Conservation (phyloP, 2,329 filamentous ascomycete species). For the Penicillium polonicum region DNA sequence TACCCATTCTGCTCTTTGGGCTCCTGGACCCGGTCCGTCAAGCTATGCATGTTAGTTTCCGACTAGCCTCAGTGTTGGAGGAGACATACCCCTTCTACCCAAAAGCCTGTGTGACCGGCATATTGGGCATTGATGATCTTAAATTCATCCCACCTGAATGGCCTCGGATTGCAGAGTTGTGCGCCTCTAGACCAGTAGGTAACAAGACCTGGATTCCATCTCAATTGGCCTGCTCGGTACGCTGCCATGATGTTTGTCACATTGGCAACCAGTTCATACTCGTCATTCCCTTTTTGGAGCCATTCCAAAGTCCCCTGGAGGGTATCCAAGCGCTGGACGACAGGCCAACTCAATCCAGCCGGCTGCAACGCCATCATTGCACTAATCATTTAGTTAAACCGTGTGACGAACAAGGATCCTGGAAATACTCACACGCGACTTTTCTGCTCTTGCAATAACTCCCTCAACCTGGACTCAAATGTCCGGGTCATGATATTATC, state of each 20-base stretch:
- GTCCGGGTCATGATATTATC: background rate
- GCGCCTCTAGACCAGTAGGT: conserved; percentile 8
- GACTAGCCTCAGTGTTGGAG: background rate
- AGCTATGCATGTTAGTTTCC: background rate
- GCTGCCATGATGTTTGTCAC: background rate
- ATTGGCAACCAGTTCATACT: background rate
- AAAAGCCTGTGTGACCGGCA: background rate
- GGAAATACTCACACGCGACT: background rate
- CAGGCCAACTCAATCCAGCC: background rate
- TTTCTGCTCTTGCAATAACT: background rate
- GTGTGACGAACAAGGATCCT: background rate
- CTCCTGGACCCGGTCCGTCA: background rate
- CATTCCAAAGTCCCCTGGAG: background rate
- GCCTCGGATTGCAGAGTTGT: background rate
- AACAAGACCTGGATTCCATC: background rate
- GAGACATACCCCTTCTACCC: conserved; percentile 1
- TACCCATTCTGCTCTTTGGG: background rate
- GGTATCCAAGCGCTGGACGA: background rate
- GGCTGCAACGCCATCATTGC: background rate
- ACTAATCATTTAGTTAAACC: background rate
- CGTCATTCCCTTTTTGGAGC: background rate
- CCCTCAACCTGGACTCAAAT: background rate
- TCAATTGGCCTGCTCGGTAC: background rate
- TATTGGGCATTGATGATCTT: background rate
- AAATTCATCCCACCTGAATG: background rate